Evolutionary conservation across 2,329 filamentous ascomycete genomes (phyloP), one percentile per base, ranked within the genome.

Genomic region (Stachybotrys elegans): DNA sequence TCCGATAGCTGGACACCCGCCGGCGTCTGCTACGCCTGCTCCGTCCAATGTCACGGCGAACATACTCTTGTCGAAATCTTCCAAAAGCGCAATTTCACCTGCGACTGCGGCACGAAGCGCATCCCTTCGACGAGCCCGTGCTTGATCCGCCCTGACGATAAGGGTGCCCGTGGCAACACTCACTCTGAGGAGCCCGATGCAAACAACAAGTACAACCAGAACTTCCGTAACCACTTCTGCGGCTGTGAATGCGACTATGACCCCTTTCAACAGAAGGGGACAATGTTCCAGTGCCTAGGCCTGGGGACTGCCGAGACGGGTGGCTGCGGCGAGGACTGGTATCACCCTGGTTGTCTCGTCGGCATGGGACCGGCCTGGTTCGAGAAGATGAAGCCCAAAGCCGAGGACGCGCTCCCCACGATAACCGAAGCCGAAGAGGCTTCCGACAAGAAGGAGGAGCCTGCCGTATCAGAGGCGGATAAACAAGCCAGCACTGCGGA

Each of bases 251-350:
- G 91, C 57, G 81, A 91, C 47, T 98, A 98, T 60, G 86, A 96
- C 60, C 82, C 92, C 0, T 79, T 92, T 39, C 76, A 87, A 60
- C 90, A 98, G 62, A 94, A 92, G 55, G 92, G 92, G 0, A 97
- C 91, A 31, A 98, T 98, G 93, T 98, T 94, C 55, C 93, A 98
- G 64, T 98, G 93, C 60, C 65, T 97, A 3, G 92, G 92, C 0
- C 71, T 97, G 1, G 90, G 89, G 1, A 85, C 81, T 0, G 75
- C 79, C 12, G 86, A 92, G 52, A 83, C 84, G 2, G 91, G 91
- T 14, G 92, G 91, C 5, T 97, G 92, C 65, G 92, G 92, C 12
- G 92, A 97, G 68, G 92, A 97, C 60, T 97, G 92, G 92, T 97
- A 89, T 76, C 92, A 97, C 68, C 89, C 92, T 1, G 90, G 93